These are phyloP conservation scores for Suillus clintonianus DNA, from an alignment of 768 basidiomycete species.

Conservation along the genomic window DNA sequence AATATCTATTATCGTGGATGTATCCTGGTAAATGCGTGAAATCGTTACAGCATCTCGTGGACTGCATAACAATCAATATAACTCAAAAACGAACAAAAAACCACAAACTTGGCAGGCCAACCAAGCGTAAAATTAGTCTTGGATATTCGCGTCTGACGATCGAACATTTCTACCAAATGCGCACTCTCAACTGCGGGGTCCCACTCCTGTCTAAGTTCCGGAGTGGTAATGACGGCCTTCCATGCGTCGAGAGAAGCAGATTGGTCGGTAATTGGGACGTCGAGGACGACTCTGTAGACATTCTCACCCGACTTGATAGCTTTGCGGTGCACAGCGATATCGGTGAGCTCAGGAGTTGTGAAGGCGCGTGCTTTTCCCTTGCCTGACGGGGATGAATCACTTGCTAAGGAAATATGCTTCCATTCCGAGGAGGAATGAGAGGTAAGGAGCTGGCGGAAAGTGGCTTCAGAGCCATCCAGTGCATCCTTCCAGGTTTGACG, in stretches of 20 bases:
- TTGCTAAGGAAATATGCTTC: slow-evolving; percentile 69
- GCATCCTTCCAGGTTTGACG: slow-evolving; percentile 83
- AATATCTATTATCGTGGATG: slow-evolving; percentile 83
- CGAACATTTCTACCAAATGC: slow-evolving; percentile 81
- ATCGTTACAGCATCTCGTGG: slow-evolving; percentile 95
- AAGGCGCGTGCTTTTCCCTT: slow-evolving; percentile 65
- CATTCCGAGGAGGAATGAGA: slow-evolving; percentile 73
- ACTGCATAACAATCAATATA: slow-evolving; percentile 41
- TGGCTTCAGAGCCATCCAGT: slow-evolving; percentile 70
- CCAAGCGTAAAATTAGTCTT: slow-evolving; percentile 92
- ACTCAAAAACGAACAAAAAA: slow-evolving; percentile 1
- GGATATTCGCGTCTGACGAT: slow-evolving; percentile 79
- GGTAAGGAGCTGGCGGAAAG: slow-evolving; percentile 76
- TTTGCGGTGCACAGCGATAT: slow-evolving; percentile 80
- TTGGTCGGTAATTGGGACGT: slow-evolving; percentile 65
- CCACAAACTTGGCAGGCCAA: slow-evolving; percentile 94
- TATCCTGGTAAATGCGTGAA: slow-evolving; percentile 79
- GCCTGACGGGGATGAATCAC: slow-evolving; percentile 41
- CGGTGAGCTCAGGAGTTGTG: slow-evolving; percentile 58
- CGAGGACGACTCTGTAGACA: slow-evolving; percentile 80
- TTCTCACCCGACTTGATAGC: slow-evolving; percentile 68
- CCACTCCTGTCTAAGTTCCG: slow-evolving; percentile 89
- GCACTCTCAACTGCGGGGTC: slow-evolving; percentile 91
- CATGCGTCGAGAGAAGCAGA: slow-evolving; percentile 68
- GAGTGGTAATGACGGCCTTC: slow-evolving; percentile 81